Conservation (phyloP, 1,139 yeast genomes). For the Yamadazyma blattariae region DNA sequence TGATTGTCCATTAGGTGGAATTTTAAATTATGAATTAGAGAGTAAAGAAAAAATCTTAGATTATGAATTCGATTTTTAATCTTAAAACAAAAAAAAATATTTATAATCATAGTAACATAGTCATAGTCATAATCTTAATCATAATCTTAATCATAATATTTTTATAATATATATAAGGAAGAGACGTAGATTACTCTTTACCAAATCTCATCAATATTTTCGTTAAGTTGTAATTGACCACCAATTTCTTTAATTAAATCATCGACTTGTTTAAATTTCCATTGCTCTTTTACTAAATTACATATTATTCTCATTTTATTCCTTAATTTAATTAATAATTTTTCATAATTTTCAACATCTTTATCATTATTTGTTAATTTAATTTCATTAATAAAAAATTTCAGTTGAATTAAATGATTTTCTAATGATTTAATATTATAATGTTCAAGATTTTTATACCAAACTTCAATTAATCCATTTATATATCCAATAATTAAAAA, state of each 20-base stretch:
- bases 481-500: conserved; percentile 64
- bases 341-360: conserved; percentile 49
- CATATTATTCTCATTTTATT: conserved; percentile 52
- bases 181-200: no score
- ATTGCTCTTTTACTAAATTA: conserved; percentile 30
- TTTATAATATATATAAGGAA: no score
- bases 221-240: conserved; percentile 38
- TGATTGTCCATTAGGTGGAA: conserved; percentile 59
- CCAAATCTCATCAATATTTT: conserved; percentile 47
- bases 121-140: no score
- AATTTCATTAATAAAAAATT: conserved; percentile 21
- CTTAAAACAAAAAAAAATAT: no score
- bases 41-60: conserved; percentile 36
- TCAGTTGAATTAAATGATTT: conserved; percentile 29
- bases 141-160: no score
- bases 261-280: conserved; percentile 33
- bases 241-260: conserved; percentile 34
- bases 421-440: conserved; percentile 15
- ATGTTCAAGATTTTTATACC: conserved; percentile 24
- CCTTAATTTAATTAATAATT: conserved; percentile 40
- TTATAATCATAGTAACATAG: no score
- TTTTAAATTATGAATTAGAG: conserved; percentile 45
- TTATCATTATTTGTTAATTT: conserved; percentile 41
- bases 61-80: conserved; percentile 36
- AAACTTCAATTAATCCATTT: conserved; percentile 46